These are phyloP conservation scores for Lithocarpus polystachyus DNA, from an alignment of 306 rosid species.

Conservation along the genomic window DNA sequence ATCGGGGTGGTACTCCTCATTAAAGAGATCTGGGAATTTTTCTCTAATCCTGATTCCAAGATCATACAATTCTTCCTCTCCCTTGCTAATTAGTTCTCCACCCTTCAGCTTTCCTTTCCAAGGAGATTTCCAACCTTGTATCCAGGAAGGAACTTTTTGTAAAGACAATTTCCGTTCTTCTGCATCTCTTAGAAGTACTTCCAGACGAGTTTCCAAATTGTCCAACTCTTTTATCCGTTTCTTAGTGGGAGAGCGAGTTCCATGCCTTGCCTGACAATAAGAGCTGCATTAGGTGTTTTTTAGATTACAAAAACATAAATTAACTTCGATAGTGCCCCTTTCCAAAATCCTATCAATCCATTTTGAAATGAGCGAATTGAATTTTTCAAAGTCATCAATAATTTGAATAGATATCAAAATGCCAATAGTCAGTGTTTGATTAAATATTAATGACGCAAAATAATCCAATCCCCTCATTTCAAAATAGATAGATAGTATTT, in stretches of 20 bases:
- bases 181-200: conserved; percentile 51
- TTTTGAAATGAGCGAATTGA: too few species aligned
- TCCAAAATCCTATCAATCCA: too few species aligned
- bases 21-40: conserved; percentile 62
- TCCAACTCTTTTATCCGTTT: conserved; percentile 66
- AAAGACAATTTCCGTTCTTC: conserved; percentile 39
- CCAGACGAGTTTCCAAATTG: conserved; percentile 46
- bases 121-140: conserved; percentile 77
- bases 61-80: conserved; percentile 79
- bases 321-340: not conserved
- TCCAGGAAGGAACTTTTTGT: conserved; percentile 69
- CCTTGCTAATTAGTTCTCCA: conserved; percentile 61
- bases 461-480: too few species aligned
- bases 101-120: conserved; percentile 81
- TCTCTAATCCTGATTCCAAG: conserved; percentile 69
- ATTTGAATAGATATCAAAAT: too few species aligned
- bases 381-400: too few species aligned
- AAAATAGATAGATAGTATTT: too few species aligned
- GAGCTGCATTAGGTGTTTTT: conserved; percentile 14
- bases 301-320: not conserved
- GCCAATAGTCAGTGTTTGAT: too few species aligned
- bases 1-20: conserved; percentile 81
- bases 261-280: conserved; percentile 82
- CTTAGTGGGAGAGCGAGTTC: conserved; percentile 89
- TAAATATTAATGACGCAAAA: too few species aligned